Evolutionary conservation across 225 moss, liverwort and hornwort genomes (phyloP).

Genomic region (Climacium dendroides): DNA sequence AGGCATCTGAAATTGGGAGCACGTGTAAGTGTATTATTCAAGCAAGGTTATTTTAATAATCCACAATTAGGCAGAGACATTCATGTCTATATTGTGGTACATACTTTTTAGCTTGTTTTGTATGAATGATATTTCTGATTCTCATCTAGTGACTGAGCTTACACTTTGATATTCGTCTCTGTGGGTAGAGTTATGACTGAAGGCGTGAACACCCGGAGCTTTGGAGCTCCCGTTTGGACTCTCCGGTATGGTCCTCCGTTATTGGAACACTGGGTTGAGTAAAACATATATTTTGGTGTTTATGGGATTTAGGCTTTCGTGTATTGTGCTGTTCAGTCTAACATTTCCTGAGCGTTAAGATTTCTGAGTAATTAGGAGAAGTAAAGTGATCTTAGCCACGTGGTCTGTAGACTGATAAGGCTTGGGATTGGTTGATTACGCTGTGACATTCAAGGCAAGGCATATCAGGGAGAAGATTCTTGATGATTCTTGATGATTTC

Average conservation of each 20-base stretch:
- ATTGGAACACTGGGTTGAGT: background rate
- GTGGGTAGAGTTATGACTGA: constrained; percentile 64
- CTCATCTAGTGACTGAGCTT: background rate
- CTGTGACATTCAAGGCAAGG: background rate
- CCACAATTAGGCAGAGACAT: background rate
- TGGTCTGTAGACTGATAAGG: background rate
- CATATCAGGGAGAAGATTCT: background rate
- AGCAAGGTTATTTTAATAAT: background rate
- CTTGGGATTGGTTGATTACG: background rate
- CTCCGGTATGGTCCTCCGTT: constrained; percentile 33
- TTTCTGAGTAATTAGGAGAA: background rate
- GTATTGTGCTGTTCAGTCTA: background rate
- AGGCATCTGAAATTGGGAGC: background rate
- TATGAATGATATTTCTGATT: background rate
- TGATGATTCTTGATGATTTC: background rate
- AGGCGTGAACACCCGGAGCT: constrained; percentile 59
- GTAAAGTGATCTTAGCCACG: background rate
- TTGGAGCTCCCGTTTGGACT: constrained; percentile 76
- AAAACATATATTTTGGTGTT: background rate
- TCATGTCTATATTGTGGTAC: background rate
- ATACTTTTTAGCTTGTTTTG: background rate
- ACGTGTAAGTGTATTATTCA: background rate
- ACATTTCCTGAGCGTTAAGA: background rate
- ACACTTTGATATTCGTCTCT: background rate
- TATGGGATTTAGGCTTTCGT: background rate